phyloP scores from a whole-genome alignment of 352 stramenopile genomes.

The Globisporangium paddicum region DNA sequence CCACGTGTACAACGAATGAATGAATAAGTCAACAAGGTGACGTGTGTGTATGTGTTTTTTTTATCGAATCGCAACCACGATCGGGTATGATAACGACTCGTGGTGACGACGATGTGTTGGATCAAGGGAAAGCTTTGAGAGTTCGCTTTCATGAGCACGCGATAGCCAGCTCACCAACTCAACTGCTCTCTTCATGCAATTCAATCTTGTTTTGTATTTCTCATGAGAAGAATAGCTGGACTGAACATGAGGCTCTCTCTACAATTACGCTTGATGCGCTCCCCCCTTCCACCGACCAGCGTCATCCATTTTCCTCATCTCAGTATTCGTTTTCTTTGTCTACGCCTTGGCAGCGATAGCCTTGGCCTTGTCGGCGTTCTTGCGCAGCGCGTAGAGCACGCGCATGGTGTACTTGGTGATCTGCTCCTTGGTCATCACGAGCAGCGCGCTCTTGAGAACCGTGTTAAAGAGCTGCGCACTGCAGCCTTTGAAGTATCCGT shows the following conservation, averaged over 20 bases:
- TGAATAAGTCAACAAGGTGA: not conserved
- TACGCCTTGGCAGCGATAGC: constrained; percentile 9
- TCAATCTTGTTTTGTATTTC: not conserved
- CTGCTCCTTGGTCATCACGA: constrained; percentile 85
- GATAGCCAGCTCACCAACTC: too few relatives aligned
- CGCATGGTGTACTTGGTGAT: constrained; percentile 76
- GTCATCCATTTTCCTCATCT: not conserved
- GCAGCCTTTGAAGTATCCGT: constrained; percentile 73
- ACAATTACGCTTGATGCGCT: not conserved
- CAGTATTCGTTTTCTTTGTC: not conserved
- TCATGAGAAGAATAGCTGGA: not conserved
- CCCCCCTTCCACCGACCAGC: not conserved
- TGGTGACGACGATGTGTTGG: too few relatives aligned
- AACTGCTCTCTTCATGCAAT: too few relatives aligned
- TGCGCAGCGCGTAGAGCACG: constrained; percentile 59
- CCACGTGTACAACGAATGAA: not conserved
- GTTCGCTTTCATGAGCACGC: too few relatives aligned
- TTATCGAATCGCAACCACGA: too few relatives aligned
- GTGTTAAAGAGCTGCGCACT: constrained; percentile 80
- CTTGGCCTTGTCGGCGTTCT: constrained; percentile 17
- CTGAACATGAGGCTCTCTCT: not conserved
- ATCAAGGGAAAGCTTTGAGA: too few relatives aligned
- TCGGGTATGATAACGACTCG: too few relatives aligned
- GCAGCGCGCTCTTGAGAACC: constrained; percentile 74
- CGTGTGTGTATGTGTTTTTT: too few relatives aligned